Evolutionary conservation across 768 basidiomycete genomes (phyloP).

Genomic region (Dendrothele bispora): DNA sequence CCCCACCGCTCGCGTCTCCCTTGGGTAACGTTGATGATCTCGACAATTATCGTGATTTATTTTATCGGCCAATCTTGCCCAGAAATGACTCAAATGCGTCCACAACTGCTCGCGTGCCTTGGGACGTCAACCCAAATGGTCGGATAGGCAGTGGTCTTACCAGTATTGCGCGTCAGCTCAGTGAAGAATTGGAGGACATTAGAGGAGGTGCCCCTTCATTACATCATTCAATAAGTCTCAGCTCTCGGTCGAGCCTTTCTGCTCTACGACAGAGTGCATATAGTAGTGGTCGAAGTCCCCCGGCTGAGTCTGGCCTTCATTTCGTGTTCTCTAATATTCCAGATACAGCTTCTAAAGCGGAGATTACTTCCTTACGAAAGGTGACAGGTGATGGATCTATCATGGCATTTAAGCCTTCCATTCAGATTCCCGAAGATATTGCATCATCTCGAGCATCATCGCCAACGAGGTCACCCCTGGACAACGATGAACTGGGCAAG

Average conservation of each 20-base stretch:
- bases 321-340: conserved; percentile 16
- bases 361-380: no score
- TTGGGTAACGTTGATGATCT: conserved; percentile 64
- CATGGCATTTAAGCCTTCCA: conserved; percentile 39
- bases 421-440: conserved; percentile 50
- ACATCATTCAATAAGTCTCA: conserved; percentile 11
- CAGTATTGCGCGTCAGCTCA: conserved; percentile 49
- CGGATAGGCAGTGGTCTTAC: conserved; percentile 48
- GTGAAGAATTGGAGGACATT: conserved; percentile 47
- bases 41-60: conserved; percentile 73
- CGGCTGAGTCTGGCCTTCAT: conserved; percentile 9
- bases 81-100: conserved; percentile 22
- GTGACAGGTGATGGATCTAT: no score
- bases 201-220: conserved; percentile 17
- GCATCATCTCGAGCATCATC: conserved; percentile 43
- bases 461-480: conserved; percentile 30
- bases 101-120: conserved; percentile 26
- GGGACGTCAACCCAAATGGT: conserved; percentile 28
- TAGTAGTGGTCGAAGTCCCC: conserved; percentile 37
- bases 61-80: conserved; percentile 52
- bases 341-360: conserved; percentile 9
- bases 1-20: conserved; percentile 48
- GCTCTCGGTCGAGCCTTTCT: conserved; percentile 9
- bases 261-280: conserved; percentile 30
- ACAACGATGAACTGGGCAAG: conserved; percentile 46